Evolutionary conservation across 768 basidiomycete genomes (phyloP).

Genomic region (Dacryopinax primogenitus): DNA sequence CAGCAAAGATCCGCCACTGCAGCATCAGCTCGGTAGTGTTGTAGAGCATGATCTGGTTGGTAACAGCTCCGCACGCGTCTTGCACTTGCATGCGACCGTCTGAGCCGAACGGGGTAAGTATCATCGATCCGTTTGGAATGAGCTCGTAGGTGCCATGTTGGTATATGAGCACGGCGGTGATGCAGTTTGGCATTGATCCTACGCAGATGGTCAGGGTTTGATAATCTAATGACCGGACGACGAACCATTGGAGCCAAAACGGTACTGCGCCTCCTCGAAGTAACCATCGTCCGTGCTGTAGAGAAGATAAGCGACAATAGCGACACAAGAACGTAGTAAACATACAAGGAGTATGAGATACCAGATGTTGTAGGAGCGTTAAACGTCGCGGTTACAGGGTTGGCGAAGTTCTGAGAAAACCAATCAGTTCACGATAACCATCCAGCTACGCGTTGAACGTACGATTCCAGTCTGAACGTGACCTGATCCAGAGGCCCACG

Average conservation of each 20-base stretch:
- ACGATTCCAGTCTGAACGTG: constrained; percentile 72
- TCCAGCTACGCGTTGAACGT: constrained; percentile 28
- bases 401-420: constrained; percentile 56
- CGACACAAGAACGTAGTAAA: constrained; percentile 13
- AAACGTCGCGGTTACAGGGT: constrained; percentile 72
- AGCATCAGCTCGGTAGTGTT: constrained; percentile 56
- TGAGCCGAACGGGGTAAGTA: constrained; percentile 48
- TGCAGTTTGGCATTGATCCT: constrained; percentile 79
- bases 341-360: constrained; percentile 80
- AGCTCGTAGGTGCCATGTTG: constrained; percentile 68
- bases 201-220: constrained; percentile 10
- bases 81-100: constrained; percentile 95
- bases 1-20: constrained; percentile 61
- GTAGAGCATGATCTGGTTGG: constrained; percentile 78
- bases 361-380: constrained; percentile 76
- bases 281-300: constrained; percentile 54
- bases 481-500: constrained; percentile 73
- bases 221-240: neutral
- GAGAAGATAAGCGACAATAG: constrained; percentile 1
- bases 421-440: neutral
- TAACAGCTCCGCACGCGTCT: constrained; percentile 77
- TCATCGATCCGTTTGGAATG: constrained; percentile 65
- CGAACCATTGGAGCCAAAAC: constrained; percentile 76
- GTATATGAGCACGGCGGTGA: constrained; percentile 79
- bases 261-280: constrained; percentile 85